These are phyloP conservation scores for Setomelanomma holmii DNA, from an alignment of 2,329 filamentous ascomycete genomes.

Conservation along the genomic window DNA sequence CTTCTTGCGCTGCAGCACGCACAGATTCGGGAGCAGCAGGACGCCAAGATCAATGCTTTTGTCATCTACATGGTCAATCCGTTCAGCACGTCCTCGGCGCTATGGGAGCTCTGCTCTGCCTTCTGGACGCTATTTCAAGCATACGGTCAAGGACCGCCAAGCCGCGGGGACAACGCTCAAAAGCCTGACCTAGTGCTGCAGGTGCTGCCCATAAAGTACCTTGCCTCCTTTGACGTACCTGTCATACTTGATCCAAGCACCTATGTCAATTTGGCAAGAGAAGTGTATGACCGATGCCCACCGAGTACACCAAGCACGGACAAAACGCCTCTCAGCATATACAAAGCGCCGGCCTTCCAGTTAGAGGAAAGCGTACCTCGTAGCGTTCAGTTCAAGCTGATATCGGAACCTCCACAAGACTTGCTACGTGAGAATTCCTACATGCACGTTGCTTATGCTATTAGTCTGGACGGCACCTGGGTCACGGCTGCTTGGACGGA, in stretches of 20 bases:
- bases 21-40: conserved; percentile 43
- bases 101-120: conserved; percentile 73
- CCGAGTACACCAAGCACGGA: conserved; percentile 48
- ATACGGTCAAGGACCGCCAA: conserved; percentile 62
- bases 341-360: conserved; percentile 73
- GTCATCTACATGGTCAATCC: conserved; percentile 81
- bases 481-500: conserved; percentile 83
- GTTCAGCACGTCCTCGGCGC: conserved; percentile 64
- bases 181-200: conserved; percentile 75
- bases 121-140: conserved; percentile 76
- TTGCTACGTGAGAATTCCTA: conserved; percentile 79
- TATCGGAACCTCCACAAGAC: conserved; percentile 71
- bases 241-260: conserved; percentile 68
- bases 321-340: conserved; percentile 56
- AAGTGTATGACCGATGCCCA: conserved; percentile 79
- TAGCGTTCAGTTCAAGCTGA: conserved; percentile 77
- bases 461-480: conserved; percentile 79
- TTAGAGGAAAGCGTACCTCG: conserved; percentile 74
- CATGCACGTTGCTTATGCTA: conserved; percentile 80
- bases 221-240: conserved; percentile 69
- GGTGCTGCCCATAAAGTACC: conserved; percentile 71
- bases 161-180: conserved; percentile 36
- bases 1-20: conserved; percentile 42
- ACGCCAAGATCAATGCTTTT: conserved; percentile 63
- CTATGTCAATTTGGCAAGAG: conserved; percentile 70